These are phyloP conservation scores for Osmanthus fragrans DNA, from an alignment of 257 asterid genomes.

Conservation along the genomic window DNA sequence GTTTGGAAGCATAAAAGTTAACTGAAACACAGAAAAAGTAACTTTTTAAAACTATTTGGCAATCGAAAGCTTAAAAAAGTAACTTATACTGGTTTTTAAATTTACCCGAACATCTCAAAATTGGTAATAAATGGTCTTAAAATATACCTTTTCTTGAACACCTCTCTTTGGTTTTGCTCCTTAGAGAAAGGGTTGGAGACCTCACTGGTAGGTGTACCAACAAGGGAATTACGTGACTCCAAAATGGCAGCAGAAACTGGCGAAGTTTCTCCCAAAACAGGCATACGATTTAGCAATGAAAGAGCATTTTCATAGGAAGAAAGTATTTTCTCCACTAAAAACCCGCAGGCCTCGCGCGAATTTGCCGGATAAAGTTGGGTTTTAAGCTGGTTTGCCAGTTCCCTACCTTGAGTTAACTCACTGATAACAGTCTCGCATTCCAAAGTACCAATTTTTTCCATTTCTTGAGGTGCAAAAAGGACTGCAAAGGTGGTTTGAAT, in stretches of 20 bases:
- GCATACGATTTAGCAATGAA: constrained; percentile 37
- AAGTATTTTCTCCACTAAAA: constrained; percentile 50
- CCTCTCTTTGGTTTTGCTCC: constrained; percentile 29
- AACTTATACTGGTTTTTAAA: too few relatives aligned
- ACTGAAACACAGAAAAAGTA: background rate
- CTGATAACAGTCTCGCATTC: constrained; percentile 35
- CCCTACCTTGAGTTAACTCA: constrained; percentile 66
- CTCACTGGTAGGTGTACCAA: constrained; percentile 41
- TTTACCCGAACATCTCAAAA: background rate
- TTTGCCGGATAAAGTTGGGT: constrained; percentile 35
- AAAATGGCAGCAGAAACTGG: background rate
- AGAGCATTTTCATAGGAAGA: constrained; percentile 69
- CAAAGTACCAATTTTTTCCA: constrained; percentile 44
- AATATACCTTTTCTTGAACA: constrained; percentile 56
- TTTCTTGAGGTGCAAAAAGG: constrained; percentile 13
- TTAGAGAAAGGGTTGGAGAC: constrained; percentile 34
- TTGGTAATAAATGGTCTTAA: background rate
- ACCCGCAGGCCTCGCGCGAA: constrained; percentile 35
- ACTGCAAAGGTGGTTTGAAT: background rate
- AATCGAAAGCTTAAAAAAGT: too few relatives aligned
- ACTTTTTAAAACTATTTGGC: too few relatives aligned
- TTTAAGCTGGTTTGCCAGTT: constrained; percentile 66
- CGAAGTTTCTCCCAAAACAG: constrained; percentile 31
- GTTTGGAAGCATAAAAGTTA: background rate
- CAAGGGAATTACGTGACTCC: constrained; percentile 31